These are phyloP conservation scores for Apophysomyces variabilis DNA, from an alignment of 371 early-diverging fungal species.

Conservation along the genomic window DNA sequence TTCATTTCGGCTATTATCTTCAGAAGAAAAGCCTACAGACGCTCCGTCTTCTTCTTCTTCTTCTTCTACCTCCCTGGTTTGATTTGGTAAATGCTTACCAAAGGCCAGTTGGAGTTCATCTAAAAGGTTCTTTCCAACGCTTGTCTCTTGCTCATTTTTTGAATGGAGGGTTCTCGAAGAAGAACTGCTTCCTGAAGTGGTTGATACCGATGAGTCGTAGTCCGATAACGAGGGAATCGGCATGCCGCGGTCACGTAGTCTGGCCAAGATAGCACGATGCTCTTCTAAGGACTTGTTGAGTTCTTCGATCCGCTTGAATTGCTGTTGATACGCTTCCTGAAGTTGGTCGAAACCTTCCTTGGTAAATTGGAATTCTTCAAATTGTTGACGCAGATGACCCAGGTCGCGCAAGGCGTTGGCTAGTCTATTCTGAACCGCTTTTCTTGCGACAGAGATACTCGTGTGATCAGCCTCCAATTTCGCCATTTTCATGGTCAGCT, in stretches of 20 bases:
- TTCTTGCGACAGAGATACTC: constrained; percentile 15
- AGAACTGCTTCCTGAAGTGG: background rate
- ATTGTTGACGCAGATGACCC: constrained; percentile 28
- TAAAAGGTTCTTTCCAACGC: constrained; percentile 37
- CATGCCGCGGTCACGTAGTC: constrained; percentile 25
- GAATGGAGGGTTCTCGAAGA: background rate
- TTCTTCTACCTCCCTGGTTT: background rate
- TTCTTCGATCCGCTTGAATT: constrained; percentile 37
- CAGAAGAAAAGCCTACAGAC: background rate
- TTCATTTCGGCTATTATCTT: constrained; percentile 18
- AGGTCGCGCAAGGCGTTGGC: constrained; percentile 25
- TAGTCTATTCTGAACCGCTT: constrained; percentile 22
- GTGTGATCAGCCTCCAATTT: constrained; percentile 6
- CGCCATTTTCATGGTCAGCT: constrained; percentile 5
- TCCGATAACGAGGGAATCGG: constrained; percentile 13
- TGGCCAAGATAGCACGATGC: constrained; percentile 32
- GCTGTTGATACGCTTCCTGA: constrained; percentile 34
- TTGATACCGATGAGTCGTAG: constrained; percentile 7
- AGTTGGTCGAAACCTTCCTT: constrained; percentile 32
- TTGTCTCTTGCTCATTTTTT: constrained; percentile 1
- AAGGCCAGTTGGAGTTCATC: constrained; percentile 24
- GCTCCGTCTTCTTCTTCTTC: background rate
- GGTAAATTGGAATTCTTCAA: constrained; percentile 28
- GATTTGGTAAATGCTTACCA: background rate
- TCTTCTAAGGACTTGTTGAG: constrained; percentile 42